Percentiles rank a stretch among this genome's conserved stretches.
Evolutionary conservation across 306 rosid genomes (phyloP).

Genomic region (Ormosia emarginata): DNA sequence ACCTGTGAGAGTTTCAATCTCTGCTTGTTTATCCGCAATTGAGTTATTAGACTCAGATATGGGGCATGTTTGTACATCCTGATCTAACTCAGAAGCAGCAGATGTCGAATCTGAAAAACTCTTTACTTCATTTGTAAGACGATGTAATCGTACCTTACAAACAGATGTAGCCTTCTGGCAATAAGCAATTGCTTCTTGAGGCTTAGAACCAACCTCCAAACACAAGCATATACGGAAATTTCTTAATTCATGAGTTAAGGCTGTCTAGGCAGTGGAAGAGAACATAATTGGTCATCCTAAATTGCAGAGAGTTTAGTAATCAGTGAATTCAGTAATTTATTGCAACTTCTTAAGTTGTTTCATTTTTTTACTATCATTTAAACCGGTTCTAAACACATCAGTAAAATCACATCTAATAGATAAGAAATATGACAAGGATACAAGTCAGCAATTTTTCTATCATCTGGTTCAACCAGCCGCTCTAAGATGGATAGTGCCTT

Average conservation of each 20-base stretch:
- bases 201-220: conserved; percentile 71
- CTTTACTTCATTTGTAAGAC: conserved; percentile 65
- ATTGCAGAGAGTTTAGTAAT: neutral
- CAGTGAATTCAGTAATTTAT: conserved; percentile 9
- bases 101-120: conserved; percentile 41
- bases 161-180: conserved; percentile 79
- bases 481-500: conserved; percentile 81
- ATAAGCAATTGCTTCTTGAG: conserved; percentile 74
- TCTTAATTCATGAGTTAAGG: conserved; percentile 64
- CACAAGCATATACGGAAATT: conserved; percentile 90
- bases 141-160: conserved; percentile 65
- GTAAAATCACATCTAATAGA: conserved; percentile 16
- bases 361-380: neutral
- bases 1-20: conserved; percentile 72
- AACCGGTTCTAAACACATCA: conserved; percentile 1
- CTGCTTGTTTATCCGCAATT: conserved; percentile 58
- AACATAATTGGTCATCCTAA: neutral
- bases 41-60: conserved; percentile 35
- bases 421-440: conserved; percentile 55
- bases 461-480: conserved; percentile 79
- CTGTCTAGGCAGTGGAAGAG: neutral
- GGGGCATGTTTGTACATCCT: conserved; percentile 28
- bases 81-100: conserved; percentile 43
- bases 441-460: conserved; percentile 84
- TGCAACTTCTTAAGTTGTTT: neutral